Evolutionary conservation across 352 stramenopile species (phyloP), one percentile per base, ranked within the genome.

Genomic region (Phytophthora colocasiae): DNA sequence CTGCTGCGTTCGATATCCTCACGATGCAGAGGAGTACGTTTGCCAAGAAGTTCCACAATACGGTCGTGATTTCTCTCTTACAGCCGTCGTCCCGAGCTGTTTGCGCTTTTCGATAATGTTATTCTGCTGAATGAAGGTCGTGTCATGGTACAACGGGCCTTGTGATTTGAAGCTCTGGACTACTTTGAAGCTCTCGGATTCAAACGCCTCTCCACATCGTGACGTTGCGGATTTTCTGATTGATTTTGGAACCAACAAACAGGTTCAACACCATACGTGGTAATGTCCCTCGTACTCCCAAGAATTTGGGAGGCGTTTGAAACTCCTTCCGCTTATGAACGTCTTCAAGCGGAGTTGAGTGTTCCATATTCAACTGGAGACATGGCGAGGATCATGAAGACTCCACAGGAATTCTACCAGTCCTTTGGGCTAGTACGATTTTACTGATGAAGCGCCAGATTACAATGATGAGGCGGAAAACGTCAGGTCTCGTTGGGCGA

Each of bases 181-280:
- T 71, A 63, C 43, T 71, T 71, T 17, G 63, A 66, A 39, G 32
- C 6, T 26, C 43, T 71, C 2, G 63, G 63, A 10, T 66, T 71
- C 11, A 41, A 62, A 17, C 29, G 57, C 17, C 81, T 69, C n/a
- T n/a, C 63, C 66, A 0, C 41, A 64, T 29, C 77, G 73, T 19
- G 76, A 87, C 31, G 47, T 83, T 5, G 80, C 80, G 3, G 78
- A 89, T 47, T 86, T 78, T 24, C 58, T 89, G 15, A 41, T 89
- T 39, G 78, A 86, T 56, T 46, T 89, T 9, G 77, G 71, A 1
- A 86, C 73, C 2, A 61, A 64, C 9, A 53, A 83, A 39, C 80
- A 87, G 55, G 6, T 54, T n/a, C 47, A 71, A 36, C 74, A 87
- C 48, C 53, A 86, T 69, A 10, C 6, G 15, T 1, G 2, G 6